Percentiles rank a stretch among this genome's conserved stretches.
Evolutionary conservation across 345 rosid genomes (phyloP).

Genomic region (sweet orange (Citrus sinensis)): DNA sequence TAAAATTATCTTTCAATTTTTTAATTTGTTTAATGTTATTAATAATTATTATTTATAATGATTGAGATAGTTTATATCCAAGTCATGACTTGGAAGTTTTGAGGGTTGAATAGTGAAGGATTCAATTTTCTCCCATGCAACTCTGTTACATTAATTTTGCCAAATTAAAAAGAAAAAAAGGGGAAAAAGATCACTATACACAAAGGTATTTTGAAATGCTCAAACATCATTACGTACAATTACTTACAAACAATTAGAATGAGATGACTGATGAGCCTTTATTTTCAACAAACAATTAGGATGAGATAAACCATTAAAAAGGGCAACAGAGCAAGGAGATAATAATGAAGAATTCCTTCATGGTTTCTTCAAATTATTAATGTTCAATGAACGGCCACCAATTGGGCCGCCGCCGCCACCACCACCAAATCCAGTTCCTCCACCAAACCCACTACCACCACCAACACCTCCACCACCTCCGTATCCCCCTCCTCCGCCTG

Average conservation of each 20-base stretch:
- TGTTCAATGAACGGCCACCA: slow-evolving; percentile 2
- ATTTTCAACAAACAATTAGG: background rate
- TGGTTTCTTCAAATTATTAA: background rate
- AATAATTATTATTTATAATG: no score
- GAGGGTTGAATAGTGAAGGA: background rate
- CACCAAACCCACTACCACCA: background rate
- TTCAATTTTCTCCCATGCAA: background rate
- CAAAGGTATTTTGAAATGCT: background rate
- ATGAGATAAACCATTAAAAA: no score
- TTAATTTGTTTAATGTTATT: no score
- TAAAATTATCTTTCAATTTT: no score
- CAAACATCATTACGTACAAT: background rate
- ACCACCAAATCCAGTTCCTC: slow-evolving; percentile 9
- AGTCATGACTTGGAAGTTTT: background rate
- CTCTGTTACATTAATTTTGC: background rate
- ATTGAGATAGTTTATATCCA: background rate
- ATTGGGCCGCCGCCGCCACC: slow-evolving; percentile 7
- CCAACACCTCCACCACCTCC: slow-evolving; percentile 15
- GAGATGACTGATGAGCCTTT: no score
- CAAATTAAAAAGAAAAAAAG: no score
- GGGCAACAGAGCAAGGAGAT: no score
- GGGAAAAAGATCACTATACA: background rate
- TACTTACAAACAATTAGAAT: background rate
- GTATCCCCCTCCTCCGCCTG: background rate
- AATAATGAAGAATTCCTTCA: background rate